phyloP scores from a whole-genome alignment of 306 rosid species.

The Quercus variabilis region DNA sequence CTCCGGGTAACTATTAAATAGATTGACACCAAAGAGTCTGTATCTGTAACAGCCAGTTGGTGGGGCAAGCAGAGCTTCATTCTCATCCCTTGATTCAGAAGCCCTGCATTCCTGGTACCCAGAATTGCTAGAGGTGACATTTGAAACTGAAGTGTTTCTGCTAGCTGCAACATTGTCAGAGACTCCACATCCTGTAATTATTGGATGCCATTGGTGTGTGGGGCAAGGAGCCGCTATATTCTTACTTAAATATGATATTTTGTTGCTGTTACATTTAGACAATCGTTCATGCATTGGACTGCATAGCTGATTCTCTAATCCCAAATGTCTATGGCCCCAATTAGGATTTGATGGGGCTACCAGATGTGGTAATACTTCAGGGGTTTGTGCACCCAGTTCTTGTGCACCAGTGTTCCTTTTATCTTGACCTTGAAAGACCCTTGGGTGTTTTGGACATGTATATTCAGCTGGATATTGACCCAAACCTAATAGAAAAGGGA shows the following conservation, averaged over 20 bases:
- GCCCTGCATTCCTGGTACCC: constrained; percentile 31
- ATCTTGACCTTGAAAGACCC: constrained; percentile 71
- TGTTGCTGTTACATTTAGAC: constrained; percentile 19
- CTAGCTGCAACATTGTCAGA: constrained; percentile 16
- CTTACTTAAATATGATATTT: constrained; percentile 24
- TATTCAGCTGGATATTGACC: constrained; percentile 17
- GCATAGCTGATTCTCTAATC: constrained; percentile 25
- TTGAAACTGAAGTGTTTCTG: constrained; percentile 34
- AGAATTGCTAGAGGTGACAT: constrained; percentile 28
- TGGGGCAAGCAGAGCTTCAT: constrained; percentile 30
- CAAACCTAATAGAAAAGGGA: constrained; percentile 16
- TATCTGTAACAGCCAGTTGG: constrained; percentile 16
- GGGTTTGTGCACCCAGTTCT: constrained; percentile 23
- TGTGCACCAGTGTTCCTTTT: constrained; percentile 13
- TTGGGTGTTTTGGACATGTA: constrained; percentile 18
- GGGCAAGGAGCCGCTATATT: constrained; percentile 22
- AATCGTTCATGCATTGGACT: constrained; percentile 18
- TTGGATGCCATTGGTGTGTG: constrained; percentile 11
- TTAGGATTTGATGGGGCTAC: constrained; percentile 10
- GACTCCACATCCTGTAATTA: neutral
- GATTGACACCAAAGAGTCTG: constrained; percentile 55
- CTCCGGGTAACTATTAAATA: constrained; percentile 41
- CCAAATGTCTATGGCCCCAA: constrained; percentile 3
- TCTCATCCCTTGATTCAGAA: constrained; percentile 34
- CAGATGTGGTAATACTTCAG: constrained; percentile 3